Base-by-base conservation (phyloP, 768 basidiomycete genomes). In the Clavulina sp. region DNA sequence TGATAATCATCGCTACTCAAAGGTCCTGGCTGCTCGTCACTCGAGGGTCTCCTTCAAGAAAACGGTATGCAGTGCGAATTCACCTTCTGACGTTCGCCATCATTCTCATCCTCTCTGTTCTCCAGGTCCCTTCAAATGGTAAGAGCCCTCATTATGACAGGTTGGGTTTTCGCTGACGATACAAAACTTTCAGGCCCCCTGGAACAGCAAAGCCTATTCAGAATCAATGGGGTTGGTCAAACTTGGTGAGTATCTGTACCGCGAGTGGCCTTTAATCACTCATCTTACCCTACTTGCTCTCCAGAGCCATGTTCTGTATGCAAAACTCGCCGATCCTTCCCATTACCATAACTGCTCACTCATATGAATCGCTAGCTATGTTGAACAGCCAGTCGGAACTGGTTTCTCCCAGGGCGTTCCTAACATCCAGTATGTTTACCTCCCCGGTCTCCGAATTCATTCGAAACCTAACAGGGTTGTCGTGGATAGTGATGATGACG, bases 331-430 rank as follows among this genome's bases (percentile, higher is more conserved):
- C n/a, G n/a, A n/a, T n/a, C n/a, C n/a, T n/a, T n/a, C n/a, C n/a
- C n/a, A n/a, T n/a, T n/a, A n/a, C n/a, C n/a, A n/a, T n/a, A n/a
- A n/a, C n/a, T n/a, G n/a, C n/a, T n/a, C n/a, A n/a, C 9, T 46
- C 13, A 16, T 16, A 46, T 24, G 24, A 9, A 46, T n/a, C 43
- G 43, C 13, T 28, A 46, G 43, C 13, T 86, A 73, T 69, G 74
- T 85, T 7, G 84, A 86, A 56, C 84, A 84, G 56, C 83, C 83
- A 2, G 77, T 85, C 29, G 83, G 83, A 3, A 84, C 82, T 3
- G 83, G 83, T 0, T 85, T 78, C 61, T 80, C 80, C 2, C 79
- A 80, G 54, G 83, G 83, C 18, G 67, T 55, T 13, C 81, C 83
- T 0, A 74, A 77, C 52, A 77, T 78, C 32, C 24, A 13, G 43